Percentiles rank a stretch among this genome's conserved stretches.
phyloP scores from a whole-genome alignment of 495 filamentous ascomycete species.

The Daldinia decipiens region DNA sequence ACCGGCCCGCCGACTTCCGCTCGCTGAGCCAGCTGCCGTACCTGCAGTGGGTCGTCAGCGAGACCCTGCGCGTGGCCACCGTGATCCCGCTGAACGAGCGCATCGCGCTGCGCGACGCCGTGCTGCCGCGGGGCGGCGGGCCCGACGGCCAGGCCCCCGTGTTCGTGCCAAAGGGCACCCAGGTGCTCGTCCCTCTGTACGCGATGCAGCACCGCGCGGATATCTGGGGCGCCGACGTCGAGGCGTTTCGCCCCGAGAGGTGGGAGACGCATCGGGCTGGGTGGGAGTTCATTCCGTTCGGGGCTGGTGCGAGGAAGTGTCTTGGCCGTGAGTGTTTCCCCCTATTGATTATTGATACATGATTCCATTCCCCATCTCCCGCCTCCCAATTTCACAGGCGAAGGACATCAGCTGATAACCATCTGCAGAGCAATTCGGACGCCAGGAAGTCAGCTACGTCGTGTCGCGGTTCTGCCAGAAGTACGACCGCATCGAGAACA shows the following conservation, averaged over 20 bases:
- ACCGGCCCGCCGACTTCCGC: conserved; percentile 38
- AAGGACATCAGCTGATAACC: conserved; percentile 12
- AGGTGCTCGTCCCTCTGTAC: conserved; percentile 51
- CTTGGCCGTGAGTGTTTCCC: conserved; percentile 43
- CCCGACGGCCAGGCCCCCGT: conserved; percentile 34
- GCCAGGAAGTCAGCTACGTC: conserved; percentile 56
- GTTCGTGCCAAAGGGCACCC: conserved; percentile 48
- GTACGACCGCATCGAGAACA: conserved; percentile 55
- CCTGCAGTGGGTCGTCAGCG: conserved; percentile 61
- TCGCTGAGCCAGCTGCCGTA: conserved; percentile 58
- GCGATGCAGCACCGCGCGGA: conserved; percentile 52
- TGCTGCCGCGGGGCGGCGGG: conserved; percentile 60
- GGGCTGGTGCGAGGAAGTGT: conserved; percentile 37
- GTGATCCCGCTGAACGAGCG: conserved; percentile 57
- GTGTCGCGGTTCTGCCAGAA: conserved; percentile 57
- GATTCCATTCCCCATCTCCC: neutral
- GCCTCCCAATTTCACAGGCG: neutral
- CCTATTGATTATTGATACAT: neutral
- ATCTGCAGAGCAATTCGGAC: conserved; percentile 55
- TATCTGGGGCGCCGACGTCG: conserved; percentile 50
- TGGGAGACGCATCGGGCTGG: conserved; percentile 50
- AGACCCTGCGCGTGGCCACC: conserved; percentile 53
- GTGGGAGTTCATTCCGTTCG: conserved; percentile 52
- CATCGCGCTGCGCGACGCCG: conserved; percentile 57
- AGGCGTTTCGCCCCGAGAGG: conserved; percentile 47